Base-by-base conservation (phyloP, 1,284 basidiomycete genomes). In the Gomphus bonarii region DNA sequence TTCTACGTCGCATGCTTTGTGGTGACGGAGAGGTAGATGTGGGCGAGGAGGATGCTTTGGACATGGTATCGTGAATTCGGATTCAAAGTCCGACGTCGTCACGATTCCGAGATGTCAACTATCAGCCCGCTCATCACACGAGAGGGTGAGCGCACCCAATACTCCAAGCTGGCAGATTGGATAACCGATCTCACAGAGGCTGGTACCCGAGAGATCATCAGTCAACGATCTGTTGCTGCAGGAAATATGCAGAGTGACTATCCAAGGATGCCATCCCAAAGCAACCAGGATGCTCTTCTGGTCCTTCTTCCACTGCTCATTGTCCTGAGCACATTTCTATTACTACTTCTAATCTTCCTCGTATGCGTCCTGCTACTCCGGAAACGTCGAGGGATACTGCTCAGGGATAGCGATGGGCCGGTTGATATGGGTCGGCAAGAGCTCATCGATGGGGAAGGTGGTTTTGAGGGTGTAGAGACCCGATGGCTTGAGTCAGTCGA, bases 391-490 rank as follows among this genome's bases (percentile, higher is more conserved):
- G 87, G 89, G 54, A 92, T 94, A 68, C 71, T 86, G 62, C 80
- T 97, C 50, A 78, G 81, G 51, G 95, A 98, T 74, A 78, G 78
- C 61, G 92, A 95, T 65, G 94, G 95, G 31, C 97, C 97, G 2
- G 77, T 95, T 54, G 95, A 99, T 72, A 84, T 99, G 74, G 88
- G 84, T 64, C 80, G 91, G 55, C 91, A 95, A 63, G 91, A 95
- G 60, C 81, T 91, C 58, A 79, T 91, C 48, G 88, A 94, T 55
- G 88, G 87, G 6, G 91, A 95, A 60, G 94, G 94, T 44, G 94
- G 93, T 25, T 86, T 97, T 59, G 91, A 93, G 49, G 88, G 85
- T 55, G 78, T 98, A 36, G 95, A 98, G 73, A 75, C 84, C 66
- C 81, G 94, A 64, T 99, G 97, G 97, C 78, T 98, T 52, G 94